Evolutionary conservation across 2,329 filamentous ascomycete genomes (phyloP).

Genomic region (Epichloe sp.): DNA sequence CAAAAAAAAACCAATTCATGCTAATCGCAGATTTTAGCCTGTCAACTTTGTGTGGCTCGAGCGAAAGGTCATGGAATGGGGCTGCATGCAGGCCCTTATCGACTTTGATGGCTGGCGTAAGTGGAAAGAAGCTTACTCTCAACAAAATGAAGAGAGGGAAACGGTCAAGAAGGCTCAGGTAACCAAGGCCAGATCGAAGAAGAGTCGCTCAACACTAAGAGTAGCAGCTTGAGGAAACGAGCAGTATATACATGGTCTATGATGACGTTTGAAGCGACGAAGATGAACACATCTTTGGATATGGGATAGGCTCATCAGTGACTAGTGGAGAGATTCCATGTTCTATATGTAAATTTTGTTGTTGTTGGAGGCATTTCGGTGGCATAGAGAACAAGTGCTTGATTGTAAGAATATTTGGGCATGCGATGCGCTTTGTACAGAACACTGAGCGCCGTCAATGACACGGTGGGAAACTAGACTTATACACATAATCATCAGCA

Average conservation of each 20-base stretch:
- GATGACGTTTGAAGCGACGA: neutral
- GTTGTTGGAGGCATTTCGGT: neutral
- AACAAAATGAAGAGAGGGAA: slow-evolving; percentile 31
- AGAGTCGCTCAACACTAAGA: slow-evolving; percentile 26
- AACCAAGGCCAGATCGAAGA: slow-evolving; percentile 29
- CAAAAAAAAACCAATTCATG: neutral
- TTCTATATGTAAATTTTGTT: neutral
- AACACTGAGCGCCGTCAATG: neutral
- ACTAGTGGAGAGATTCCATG: neutral
- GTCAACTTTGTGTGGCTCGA: slow-evolving; percentile 97
- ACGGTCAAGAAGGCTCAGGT: slow-evolving; percentile 26
- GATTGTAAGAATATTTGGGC: neutral
- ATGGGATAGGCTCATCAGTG: neutral
- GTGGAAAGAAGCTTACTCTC: slow-evolving; percentile 70
- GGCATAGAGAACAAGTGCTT: neutral
- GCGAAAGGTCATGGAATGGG: slow-evolving; percentile 97
- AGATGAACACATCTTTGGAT: neutral
- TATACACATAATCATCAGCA: neutral
- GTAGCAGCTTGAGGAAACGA: neutral
- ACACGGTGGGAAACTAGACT: neutral
- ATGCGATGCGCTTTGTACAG: neutral
- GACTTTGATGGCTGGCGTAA: slow-evolving; percentile 97
- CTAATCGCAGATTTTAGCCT: slow-evolving; percentile 43
- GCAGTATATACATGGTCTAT: neutral
- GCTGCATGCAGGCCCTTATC: slow-evolving; percentile 97